phyloP scores from a whole-genome alignment of 495 filamentous ascomycete genomes.

The Talaromyces stipitatus region DNA sequence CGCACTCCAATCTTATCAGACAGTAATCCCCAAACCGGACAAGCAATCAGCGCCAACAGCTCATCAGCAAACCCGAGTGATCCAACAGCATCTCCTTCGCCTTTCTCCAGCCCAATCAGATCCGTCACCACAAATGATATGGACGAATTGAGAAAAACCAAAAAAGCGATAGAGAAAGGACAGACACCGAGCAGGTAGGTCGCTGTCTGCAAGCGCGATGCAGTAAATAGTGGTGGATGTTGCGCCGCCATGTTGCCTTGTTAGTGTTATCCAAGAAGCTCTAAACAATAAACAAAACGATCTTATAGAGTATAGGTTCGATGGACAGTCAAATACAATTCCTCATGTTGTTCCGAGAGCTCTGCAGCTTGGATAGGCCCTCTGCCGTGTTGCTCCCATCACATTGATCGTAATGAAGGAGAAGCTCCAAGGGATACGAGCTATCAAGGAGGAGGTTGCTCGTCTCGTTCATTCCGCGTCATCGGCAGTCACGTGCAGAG shows the following conservation, averaged over 20 bases:
- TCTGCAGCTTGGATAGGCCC: neutral
- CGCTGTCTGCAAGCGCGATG: slow-evolving; percentile 63
- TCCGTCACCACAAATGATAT: slow-evolving; percentile 93
- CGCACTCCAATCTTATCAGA: slow-evolving; percentile 85
- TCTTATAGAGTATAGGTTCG: neutral
- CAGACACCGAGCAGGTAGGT: slow-evolving; percentile 87
- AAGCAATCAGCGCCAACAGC: slow-evolving; percentile 80
- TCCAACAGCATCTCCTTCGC: slow-evolving; percentile 84
- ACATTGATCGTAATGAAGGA: neutral
- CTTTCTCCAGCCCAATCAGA: slow-evolving; percentile 64
- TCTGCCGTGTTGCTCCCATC: neutral
- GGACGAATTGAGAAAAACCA: slow-evolving; percentile 94
- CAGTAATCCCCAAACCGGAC: slow-evolving; percentile 86
- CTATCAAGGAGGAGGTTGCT: neutral
- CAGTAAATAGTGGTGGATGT: slow-evolving; percentile 42
- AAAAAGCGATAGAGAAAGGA: slow-evolving; percentile 91
- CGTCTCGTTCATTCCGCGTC: neutral
- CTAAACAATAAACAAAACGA: neutral
- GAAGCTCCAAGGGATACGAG: neutral
- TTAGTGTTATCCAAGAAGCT: neutral
- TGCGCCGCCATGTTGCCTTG: slow-evolving; percentile 21
- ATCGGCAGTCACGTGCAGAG: neutral
- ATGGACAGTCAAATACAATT: neutral
- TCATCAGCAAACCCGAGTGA: slow-evolving; percentile 96
- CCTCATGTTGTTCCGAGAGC: neutral